Base-by-base conservation (phyloP, 2,329 filamentous ascomycete genomes). In the Colletotrichum lentis region DNA sequence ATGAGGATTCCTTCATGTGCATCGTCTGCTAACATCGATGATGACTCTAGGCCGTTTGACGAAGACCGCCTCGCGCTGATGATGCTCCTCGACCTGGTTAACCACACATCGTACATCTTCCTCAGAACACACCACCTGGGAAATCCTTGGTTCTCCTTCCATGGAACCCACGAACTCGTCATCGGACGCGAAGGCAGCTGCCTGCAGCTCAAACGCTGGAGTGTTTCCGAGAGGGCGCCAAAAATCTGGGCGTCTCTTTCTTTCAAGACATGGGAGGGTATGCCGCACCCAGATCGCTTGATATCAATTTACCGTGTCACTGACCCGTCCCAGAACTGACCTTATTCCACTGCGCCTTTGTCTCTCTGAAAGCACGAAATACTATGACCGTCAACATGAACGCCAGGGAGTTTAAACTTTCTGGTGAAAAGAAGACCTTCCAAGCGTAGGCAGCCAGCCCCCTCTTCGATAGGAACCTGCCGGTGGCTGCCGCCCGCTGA, bases 211-310 rank as follows among this genome's bases (percentile, higher is more conserved):
- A 82, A 82, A 53, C 80, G 84, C 59, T 88, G 86, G 85, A 86
- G 83, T 72, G 70, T 73, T 0, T 74, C 74, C 0, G 80, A 81
- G 49, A 74, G 77, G 11, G 76, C 79, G 46, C 75, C 80, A 63
- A 88, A 84, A 71, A 73, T 80, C 1, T 90, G 87, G 87, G 84
- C 84, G 0, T 80, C 77, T 4, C 75, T 90, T 6, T 84, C 80
- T 66, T 89, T 89, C 69, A 76, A 84, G 64, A 88, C 85, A 1
- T 89, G 85, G 85, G 87, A 89, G 80, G 85, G 86, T 87, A 72
- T 20, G 31, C 27, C 8, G 5, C 55, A 46, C n/a, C 39, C n/a
- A 8, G 24, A 49, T 20, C 14, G 27, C 11, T 46, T 31, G 20
- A 16, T 35, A 10, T n/a, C 31, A 22, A 16, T 49, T 27, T 44